phyloP scores from a whole-genome alignment of 2,329 filamentous ascomycete species.

The Verticillium alfalfae region DNA sequence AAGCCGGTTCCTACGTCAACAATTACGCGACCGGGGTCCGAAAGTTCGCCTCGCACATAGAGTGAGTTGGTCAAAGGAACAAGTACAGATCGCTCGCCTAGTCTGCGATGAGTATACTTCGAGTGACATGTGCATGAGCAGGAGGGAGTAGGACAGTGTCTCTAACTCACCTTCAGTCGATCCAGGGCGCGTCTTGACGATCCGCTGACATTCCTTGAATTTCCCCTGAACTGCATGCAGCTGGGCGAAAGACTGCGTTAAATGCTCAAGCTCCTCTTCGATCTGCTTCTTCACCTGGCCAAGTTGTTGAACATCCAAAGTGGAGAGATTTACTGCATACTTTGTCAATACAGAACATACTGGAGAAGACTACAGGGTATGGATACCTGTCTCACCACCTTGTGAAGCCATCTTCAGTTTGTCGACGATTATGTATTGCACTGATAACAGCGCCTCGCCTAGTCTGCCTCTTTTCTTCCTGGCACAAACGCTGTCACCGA shows the following conservation, averaged over 20 bases:
- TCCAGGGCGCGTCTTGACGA: constrained; percentile 51
- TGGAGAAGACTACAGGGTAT: background rate
- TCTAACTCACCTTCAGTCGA: constrained; percentile 19
- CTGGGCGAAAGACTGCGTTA: constrained; percentile 84
- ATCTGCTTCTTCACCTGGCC: constrained; percentile 91
- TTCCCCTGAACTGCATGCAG: constrained; percentile 85
- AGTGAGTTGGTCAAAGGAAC: constrained; percentile 94
- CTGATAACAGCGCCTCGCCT: background rate
- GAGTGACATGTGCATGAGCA: background rate
- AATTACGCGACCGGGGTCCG: constrained; percentile 70
- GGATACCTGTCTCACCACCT: constrained; percentile 8
- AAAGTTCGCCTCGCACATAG: constrained; percentile 81
- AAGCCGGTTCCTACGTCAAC: constrained; percentile 94
- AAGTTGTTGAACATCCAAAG: constrained; percentile 79
- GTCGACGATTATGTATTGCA: background rate
- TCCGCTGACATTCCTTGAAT: constrained; percentile 83
- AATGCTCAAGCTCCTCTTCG: constrained; percentile 91
- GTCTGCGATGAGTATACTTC: background rate
- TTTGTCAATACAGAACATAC: background rate
- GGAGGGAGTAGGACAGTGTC: no score
- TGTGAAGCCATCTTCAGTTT: constrained; percentile 6
- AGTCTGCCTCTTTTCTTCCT: background rate
- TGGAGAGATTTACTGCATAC: constrained; percentile 56
- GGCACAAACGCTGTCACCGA: background rate
- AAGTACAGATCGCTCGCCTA: constrained; percentile 53